A percentile compares a stretch with the other conserved stretches of the same genome.
Conservation (phyloP, 2,329 filamentous ascomycete species). For the Aspergillus jensenii region DNA sequence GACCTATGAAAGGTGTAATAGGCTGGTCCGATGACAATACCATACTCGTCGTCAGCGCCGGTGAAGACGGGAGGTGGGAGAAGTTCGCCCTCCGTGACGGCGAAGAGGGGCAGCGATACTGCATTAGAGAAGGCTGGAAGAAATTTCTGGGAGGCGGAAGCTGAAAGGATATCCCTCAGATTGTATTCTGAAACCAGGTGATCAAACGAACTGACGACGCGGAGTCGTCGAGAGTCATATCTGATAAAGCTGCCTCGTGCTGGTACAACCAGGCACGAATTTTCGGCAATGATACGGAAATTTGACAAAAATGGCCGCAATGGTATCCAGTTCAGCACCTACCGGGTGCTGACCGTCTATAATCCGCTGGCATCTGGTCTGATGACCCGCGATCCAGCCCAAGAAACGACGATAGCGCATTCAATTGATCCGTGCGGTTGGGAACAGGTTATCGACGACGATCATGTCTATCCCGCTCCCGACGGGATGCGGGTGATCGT, state of each 20-base stretch:
- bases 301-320: background rate
- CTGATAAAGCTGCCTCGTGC: background rate
- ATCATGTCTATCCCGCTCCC: slow-evolving; percentile 32
- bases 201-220: background rate
- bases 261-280: background rate
- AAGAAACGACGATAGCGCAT: background rate
- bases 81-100: slow-evolving; percentile 73
- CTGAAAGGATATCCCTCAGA: slow-evolving; percentile 17
- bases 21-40: slow-evolving; percentile 78
- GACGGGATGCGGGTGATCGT: slow-evolving; percentile 29
- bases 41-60: slow-evolving; percentile 75
- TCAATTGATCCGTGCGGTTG: background rate
- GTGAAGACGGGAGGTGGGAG: slow-evolving; percentile 81
- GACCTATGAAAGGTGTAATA: slow-evolving; percentile 77
- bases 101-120: slow-evolving; percentile 65
- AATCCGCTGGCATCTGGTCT: background rate
- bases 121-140: slow-evolving; percentile 78
- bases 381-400: background rate
- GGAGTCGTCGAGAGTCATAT: background rate
- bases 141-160: slow-evolving; percentile 60
- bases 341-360: background rate
- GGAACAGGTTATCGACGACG: slow-evolving; percentile 27
- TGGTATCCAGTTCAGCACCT: background rate
- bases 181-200: background rate
- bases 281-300: background rate